These are phyloP conservation scores for Fusarium sp. DNA, from an alignment of 2,329 filamentous ascomycete species.

Conservation along the genomic window DNA sequence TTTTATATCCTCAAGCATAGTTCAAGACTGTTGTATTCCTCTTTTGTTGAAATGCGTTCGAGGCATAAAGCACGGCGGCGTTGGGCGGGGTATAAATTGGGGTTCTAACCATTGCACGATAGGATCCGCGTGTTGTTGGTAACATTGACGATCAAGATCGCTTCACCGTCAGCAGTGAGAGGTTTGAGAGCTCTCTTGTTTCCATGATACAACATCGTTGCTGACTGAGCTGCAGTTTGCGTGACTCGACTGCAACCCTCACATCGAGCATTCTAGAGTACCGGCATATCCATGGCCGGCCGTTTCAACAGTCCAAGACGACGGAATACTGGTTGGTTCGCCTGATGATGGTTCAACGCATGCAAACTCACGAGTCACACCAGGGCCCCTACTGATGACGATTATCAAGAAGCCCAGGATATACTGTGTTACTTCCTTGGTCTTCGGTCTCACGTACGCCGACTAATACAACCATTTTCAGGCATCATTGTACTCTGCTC, in stretches of 20 bases:
- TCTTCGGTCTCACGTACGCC: background rate
- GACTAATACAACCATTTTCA: background rate
- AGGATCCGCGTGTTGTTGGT: conserved; percentile 29
- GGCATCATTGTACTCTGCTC: conserved; percentile 31
- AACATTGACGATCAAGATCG: conserved; percentile 12
- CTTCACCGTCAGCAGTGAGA: conserved; percentile 3
- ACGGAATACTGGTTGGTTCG: conserved; percentile 42
- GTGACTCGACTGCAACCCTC: conserved; percentile 24
- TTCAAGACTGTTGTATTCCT: background rate
- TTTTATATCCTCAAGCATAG: background rate
- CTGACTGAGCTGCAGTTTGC: conserved; percentile 9
- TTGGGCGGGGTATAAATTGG: background rate
- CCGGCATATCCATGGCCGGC: conserved; percentile 42
- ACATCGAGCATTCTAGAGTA: conserved; percentile 41
- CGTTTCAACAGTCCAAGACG: conserved; percentile 40
- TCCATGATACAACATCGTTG: background rate
- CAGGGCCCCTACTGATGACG: conserved; percentile 33
- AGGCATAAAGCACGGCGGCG: background rate
- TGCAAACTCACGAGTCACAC: background rate
- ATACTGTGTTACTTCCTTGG: conserved; percentile 3
- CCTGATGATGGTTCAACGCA: background rate
- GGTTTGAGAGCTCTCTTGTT: background rate
- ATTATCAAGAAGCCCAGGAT: conserved; percentile 26
- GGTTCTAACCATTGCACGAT: background rate
- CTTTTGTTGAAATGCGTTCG: background rate